phyloP scores from a whole-genome alignment of 2,329 filamentous ascomycete genomes.

The Penicillium capsulatum region DNA sequence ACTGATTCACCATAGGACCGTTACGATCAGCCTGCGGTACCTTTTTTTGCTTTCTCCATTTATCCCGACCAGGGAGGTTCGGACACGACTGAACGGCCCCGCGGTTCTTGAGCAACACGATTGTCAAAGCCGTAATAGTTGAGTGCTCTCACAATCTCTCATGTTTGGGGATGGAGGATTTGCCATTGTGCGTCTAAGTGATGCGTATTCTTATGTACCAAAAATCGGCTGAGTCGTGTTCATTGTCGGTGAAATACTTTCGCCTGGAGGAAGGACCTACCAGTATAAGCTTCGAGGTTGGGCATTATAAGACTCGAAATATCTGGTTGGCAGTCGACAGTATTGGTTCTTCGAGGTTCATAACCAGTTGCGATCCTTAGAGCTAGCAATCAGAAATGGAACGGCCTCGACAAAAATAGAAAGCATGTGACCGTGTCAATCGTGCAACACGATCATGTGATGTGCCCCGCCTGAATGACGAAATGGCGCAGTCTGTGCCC shows the following conservation, averaged over 20 bases:
- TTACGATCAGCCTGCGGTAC: background rate
- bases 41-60: background rate
- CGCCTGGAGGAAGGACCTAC: background rate
- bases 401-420: conserved; percentile 1
- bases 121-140: background rate
- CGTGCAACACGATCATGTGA: background rate
- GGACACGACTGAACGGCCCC: background rate
- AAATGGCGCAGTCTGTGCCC: no score
- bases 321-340: background rate
- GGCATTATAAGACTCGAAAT: background rate
- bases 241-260: no score
- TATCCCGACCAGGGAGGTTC: background rate
- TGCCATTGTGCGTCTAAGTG: background rate
- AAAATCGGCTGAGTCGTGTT: conserved; percentile 1
- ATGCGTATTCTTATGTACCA: background rate
- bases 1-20: background rate
- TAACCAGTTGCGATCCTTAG: background rate
- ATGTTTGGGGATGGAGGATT: background rate
- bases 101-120: background rate
- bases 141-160: background rate
- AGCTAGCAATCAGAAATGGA: background rate
- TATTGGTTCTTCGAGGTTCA: background rate
- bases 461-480: background rate
- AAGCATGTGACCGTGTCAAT: background rate
- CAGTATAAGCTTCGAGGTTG: background rate